Conservation (phyloP, 345 rosid species). For the Pugionium cornutum region DNA sequence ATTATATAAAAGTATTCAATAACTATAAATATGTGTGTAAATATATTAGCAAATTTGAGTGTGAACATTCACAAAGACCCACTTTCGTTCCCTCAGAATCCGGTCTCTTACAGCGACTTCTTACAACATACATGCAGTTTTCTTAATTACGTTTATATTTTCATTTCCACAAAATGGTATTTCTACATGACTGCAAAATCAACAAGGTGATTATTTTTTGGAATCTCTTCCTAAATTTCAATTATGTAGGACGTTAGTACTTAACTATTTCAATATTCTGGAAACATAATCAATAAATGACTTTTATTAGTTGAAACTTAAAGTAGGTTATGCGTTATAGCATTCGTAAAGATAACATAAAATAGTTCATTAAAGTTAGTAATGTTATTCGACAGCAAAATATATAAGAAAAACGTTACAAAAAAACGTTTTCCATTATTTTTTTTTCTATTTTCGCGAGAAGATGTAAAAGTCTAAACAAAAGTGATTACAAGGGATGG, state of each 20-base stretch:
- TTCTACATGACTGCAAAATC: background rate
- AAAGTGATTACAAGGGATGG: slow-evolving; percentile 42
- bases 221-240: background rate
- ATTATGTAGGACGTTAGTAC: background rate
- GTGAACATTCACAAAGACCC: slow-evolving; percentile 20
- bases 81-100: slow-evolving; percentile 36
- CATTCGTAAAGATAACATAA: background rate
- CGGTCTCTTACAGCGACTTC: slow-evolving; percentile 34
- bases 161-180: background rate
- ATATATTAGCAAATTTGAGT: too few species aligned
- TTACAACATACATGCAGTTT: too few species aligned
- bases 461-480: slow-evolving; percentile 27
- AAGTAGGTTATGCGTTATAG: background rate
- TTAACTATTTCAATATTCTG: background rate
- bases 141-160: background rate
- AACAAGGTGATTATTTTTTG: background rate
- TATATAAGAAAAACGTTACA: background rate
- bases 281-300: background rate
- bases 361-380: background rate
- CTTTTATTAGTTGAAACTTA: background rate
- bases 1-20: background rate
- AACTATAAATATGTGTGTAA: too few species aligned
- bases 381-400: background rate
- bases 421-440: background rate
- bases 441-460: background rate